Base-by-base conservation (phyloP, 2,329 filamentous ascomycete genomes). In the Trichoderma sp. region DNA sequence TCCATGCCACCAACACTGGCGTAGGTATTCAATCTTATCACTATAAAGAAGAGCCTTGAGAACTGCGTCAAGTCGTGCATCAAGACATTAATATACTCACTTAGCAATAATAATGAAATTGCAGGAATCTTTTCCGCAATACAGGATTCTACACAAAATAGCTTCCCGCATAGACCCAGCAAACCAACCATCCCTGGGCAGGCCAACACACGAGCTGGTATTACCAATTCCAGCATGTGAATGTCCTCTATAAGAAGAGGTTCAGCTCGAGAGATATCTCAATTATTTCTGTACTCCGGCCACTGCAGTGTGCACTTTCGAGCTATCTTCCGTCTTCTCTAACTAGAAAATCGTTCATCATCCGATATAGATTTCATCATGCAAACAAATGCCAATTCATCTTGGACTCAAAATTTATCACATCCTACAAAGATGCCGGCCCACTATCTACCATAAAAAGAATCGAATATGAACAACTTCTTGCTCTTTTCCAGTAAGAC, bases 401-500 rank as follows among this genome's bases (percentile, higher is more conserved):
- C 53, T 43, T 60, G 26, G n/a, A 9, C 53, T 26, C 30, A 21
- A 24, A 51, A 62, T 28, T 6, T 32, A 51, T 14, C 28, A 11
- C 39, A 53, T 70, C 51, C 24, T 62, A 53, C 32, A 28, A 60
- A 70, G 21, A 36, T 18, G 24, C 15, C 14, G 51, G 21, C 64
- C 65, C 36, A 36, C 36, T 34, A 53, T 68, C 53, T 34, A 36
- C 36, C 63, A 53, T 24, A 24, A 24, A 26, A 67, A 39, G 57
- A 61, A 47, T 69, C 36, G 36, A 62, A n/a, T 53, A 61, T 36
- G 36, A 70, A 53, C 56, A 43, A 36, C 28, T 47, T 57, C 66
- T 56, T 70, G 43, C 47, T 30, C 51, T 51, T 60, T 64, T 60
- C 69, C 36, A 65, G 34, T 28, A 47, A 71, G 53, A 36, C 34